phyloP scores from a whole-genome alignment of 169 alveolate genomes.

The Eimeria acervulina region DNA sequence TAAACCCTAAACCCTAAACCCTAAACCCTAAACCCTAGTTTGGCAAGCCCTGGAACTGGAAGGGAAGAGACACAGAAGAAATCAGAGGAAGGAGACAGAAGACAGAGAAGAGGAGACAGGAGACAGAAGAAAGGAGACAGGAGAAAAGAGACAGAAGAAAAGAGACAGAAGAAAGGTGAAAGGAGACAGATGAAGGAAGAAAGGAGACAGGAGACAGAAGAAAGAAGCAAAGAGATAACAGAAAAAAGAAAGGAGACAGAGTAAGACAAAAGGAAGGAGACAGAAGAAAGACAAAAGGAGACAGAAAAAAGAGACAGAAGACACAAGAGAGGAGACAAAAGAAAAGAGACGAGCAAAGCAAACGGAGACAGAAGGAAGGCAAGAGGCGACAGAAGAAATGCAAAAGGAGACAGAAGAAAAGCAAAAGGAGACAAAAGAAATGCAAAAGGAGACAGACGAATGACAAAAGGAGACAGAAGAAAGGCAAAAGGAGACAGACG shows the following conservation, averaged over 20 bases:
- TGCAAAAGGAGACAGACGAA: background rate
- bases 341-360: background rate
- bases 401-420: background rate
- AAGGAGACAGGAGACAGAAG: background rate
- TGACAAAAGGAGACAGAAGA: background rate
- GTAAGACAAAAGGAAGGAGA: background rate
- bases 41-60: background rate
- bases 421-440: background rate
- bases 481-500: background rate
- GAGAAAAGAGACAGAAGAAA: background rate
- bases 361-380: background rate
- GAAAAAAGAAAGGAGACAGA: no score
- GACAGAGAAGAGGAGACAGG: no score
- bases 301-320: background rate
- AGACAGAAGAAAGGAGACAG: no score
- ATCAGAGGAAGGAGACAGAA: background rate
- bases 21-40: background rate
- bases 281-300: background rate
- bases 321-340: background rate
- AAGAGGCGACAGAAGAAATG: background rate
- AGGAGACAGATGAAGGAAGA: background rate
- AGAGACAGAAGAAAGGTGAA: background rate
- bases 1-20: slow-evolving; percentile 40
- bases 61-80: background rate
- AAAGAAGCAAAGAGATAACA: no score